Percentiles rank a stretch among this genome's conserved stretches.
Conservation (phyloP, 2,329 filamentous ascomycete species). For the Emmonsiellopsis sp. region DNA sequence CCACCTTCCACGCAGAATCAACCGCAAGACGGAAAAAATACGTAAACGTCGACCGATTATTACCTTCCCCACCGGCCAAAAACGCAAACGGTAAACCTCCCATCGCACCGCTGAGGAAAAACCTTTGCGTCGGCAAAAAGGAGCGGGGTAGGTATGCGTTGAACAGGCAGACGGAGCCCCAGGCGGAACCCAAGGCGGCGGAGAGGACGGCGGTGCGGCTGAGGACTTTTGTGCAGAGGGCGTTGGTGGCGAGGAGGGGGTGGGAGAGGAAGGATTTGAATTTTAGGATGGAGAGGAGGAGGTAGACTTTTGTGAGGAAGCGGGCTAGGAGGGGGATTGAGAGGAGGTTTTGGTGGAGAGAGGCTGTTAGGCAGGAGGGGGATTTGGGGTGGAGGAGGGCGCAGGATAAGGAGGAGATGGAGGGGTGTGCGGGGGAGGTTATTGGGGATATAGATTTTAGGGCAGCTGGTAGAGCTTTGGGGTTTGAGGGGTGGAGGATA, state of each 20-base stretch:
- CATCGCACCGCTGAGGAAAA: constrained; percentile 80
- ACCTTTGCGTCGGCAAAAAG: constrained; percentile 71
- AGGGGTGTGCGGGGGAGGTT: constrained; percentile 74
- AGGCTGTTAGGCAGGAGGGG: constrained; percentile 79
- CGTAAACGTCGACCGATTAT: constrained; percentile 54
- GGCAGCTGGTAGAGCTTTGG: constrained; percentile 48
- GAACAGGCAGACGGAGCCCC: constrained; percentile 86
- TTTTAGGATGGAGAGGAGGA: constrained; percentile 56
- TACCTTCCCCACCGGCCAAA: constrained; percentile 45
- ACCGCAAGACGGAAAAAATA: constrained; percentile 71
- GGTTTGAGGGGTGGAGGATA: constrained; percentile 69
- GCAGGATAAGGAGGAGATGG: constrained; percentile 77
- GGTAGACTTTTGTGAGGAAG: constrained; percentile 60
- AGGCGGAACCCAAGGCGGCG: constrained; percentile 73
- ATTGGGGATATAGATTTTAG: constrained; percentile 66
- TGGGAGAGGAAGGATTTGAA: constrained; percentile 60
- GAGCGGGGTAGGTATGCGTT: constrained; percentile 66
- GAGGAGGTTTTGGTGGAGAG: constrained; percentile 76
- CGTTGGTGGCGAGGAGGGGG: constrained; percentile 59
- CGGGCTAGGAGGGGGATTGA: constrained; percentile 72
- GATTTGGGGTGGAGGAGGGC: constrained; percentile 80
- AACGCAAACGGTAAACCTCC: constrained; percentile 74
- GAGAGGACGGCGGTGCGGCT: constrained; percentile 70
- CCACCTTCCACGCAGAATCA: constrained; percentile 83
- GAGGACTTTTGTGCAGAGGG: constrained; percentile 59